Evolutionary conservation across 768 basidiomycete genomes (phyloP), one percentile per base, ranked within the genome.

Genomic region (Gelatoporia subvermispora): DNA sequence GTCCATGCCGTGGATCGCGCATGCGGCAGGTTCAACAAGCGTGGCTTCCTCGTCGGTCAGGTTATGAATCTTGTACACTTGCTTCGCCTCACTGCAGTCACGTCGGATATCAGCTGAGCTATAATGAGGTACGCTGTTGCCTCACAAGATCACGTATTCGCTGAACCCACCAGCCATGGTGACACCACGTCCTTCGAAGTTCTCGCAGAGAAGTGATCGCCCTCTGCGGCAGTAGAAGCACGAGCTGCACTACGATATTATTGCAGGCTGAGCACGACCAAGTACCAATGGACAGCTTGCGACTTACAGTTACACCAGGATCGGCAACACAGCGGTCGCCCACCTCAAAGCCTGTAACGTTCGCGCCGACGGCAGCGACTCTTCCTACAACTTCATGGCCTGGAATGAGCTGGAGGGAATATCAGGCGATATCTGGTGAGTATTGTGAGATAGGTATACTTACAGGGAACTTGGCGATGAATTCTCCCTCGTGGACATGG

Each of bases 181-280:
- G 39, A 93, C 86, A 38, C 91, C 91, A 9, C 84, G 77, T 5
- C 86, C 78, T 48, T 82, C 73, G 67, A 92, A 93, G 70, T 89
- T 75, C 65, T 93, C 91, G 68, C 93, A 95, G 47, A 91, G 70
- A 9, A 93, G 72, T 17, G 81, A 76, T 60, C 88, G 71, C n/a
- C 90, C 91, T 38, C 88, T 79, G 44, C 89, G 80, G 67, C 93
- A 94, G 70, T 82, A 92, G 70, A 92, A 91, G 67, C 92, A 94
- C 50, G 72, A 75, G 8, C 82, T 85, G 68, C 92, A 93, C 87
- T 90, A 55, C 3, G 21, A 20, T 42, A 46, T 20, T 16, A 16
- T 9, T 23, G 22, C 46, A 15, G 38, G 51, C 35, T 34, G 22
- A 43, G 10, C 17, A 35, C 36, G 5, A 24, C 43, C 18, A 45